Conservation (phyloP, 139 green algal species). For the Picochlorum sp. region DNA sequence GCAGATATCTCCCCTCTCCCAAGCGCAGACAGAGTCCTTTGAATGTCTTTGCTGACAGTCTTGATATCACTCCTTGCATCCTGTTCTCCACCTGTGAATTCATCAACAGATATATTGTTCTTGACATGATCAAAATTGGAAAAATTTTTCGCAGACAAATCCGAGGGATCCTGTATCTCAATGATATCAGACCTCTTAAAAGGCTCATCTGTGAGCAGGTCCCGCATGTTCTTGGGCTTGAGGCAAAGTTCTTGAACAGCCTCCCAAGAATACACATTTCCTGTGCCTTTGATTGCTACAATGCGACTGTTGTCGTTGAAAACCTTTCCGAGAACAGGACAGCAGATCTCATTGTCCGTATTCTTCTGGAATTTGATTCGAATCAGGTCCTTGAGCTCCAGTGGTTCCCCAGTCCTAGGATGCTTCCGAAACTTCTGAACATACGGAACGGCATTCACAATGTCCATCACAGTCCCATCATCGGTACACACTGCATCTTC, state of each 20-base stretch:
- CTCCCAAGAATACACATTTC: constrained; percentile 35
- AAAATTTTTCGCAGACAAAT: constrained; percentile 38
- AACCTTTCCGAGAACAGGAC: constrained; percentile 88
- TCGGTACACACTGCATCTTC: constrained; percentile 84
- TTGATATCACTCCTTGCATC: constrained; percentile 27
- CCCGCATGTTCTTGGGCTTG: constrained; percentile 82
- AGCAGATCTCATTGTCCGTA: constrained; percentile 68
- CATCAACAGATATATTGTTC: constrained; percentile 34
- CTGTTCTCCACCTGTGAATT: constrained; percentile 19
- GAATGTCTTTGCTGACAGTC: constrained; percentile 59
- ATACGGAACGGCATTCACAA: constrained; percentile 76
- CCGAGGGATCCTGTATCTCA: constrained; percentile 77
- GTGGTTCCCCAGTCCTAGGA: constrained; percentile 72
- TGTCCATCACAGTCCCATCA: constrained; percentile 74
- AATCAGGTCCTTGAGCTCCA: constrained; percentile 80
- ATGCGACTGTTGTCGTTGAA: constrained; percentile 97
- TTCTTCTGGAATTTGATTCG: constrained; percentile 90
- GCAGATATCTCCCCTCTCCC: constrained; percentile 10
- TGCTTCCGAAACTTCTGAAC: constrained; percentile 74
- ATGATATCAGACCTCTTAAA: constrained; percentile 91
- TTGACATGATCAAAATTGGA: constrained; percentile 86
- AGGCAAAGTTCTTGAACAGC: constrained; percentile 90
- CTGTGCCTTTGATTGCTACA: constrained; percentile 70
- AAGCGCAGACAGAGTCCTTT: constrained; percentile 48
- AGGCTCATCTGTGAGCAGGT: constrained; percentile 31